Conservation (phyloP, 768 basidiomycete genomes). For the Phlebiopsis flavidoalba region DNA sequence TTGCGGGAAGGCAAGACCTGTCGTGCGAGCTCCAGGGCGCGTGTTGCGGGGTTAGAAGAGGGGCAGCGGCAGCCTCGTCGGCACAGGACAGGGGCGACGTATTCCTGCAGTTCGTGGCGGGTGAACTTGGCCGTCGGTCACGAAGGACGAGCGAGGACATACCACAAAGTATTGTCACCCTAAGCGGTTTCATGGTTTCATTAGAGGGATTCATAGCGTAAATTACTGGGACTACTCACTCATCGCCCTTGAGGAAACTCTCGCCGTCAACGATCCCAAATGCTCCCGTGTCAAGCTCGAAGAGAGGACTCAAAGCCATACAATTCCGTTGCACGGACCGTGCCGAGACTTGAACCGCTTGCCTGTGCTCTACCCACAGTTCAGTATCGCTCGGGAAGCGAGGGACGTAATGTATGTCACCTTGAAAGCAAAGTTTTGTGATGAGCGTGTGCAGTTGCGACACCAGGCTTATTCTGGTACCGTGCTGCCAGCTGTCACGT, state of each 20-base stretch:
- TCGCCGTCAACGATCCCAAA: slow-evolving; percentile 85
- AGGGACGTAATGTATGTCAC: slow-evolving; percentile 38
- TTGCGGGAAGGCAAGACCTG: slow-evolving; percentile 86
- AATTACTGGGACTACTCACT: slow-evolving; percentile 55
- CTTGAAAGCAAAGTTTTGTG: slow-evolving; percentile 99
- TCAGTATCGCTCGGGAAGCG: background rate
- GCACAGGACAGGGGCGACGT: slow-evolving; percentile 66
- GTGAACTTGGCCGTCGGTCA: slow-evolving; percentile 80
- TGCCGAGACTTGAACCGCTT: slow-evolving; percentile 85
- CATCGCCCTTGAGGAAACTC: slow-evolving; percentile 94
- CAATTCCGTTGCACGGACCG: slow-evolving; percentile 88
- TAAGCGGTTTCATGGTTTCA: slow-evolving; percentile 25
- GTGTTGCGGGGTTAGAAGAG: slow-evolving; percentile 50
- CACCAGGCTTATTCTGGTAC: slow-evolving; percentile 83
- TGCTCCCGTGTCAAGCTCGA: slow-evolving; percentile 83
- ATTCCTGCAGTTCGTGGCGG: slow-evolving; percentile 73
- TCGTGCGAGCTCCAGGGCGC: slow-evolving; percentile 88
- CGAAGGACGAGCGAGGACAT: slow-evolving; percentile 79
- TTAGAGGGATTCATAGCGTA: background rate
- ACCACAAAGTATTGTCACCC: slow-evolving; percentile 84
- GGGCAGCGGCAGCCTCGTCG: slow-evolving; percentile 65
- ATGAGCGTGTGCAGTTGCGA: slow-evolving; percentile 88
- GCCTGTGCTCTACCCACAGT: slow-evolving; percentile 63
- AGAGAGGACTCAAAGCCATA: slow-evolving; percentile 90
- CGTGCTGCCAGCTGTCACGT: slow-evolving; percentile 90